Base-by-base conservation (phyloP, 164 flowering plant genomes). In the Saururus chinensis region DNA sequence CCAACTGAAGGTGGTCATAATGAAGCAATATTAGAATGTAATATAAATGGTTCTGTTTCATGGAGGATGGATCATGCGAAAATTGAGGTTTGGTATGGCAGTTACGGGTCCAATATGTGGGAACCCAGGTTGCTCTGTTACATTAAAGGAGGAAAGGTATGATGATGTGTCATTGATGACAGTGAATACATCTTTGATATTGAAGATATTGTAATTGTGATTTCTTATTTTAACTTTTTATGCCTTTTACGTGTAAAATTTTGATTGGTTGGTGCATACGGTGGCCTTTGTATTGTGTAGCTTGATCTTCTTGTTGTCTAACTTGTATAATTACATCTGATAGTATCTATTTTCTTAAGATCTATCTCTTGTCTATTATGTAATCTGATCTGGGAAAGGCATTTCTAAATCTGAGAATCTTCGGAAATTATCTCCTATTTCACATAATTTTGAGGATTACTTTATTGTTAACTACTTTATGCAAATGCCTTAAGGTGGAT, bases 71-170 rank as follows among this genome's bases (percentile, higher is more conserved):
- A 76, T 70, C 75, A 80, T 55, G 80, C 89, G 49, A 80, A 83
- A 68, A 62, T 80, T 68, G 82, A 84, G 62, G 64, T 95, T 48
- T 91, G 95, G 96, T 95, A 95, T 78, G 97, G 86, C 14, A 60
- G 83, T 63, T 95, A 59, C 72, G 99, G 99, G 68, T 95, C 99
- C 57, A 95, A 95, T 71, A 87, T 91, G 95, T 81, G 85, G 79
- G 76, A 67, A 56, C 65, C 86, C 55, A 84, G 99, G 68, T 81
- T 95, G 60, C 78, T 80, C 16, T 95, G 97, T 77, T 95, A 95
- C 67, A 82, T 95, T 59, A 68, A 78, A 80, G 99, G 97, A 60
- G 99, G 99, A 73, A 81, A 81, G 96, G 99, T 91, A 78, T 68
- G 60, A 51, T 48, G 42, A 16, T 16, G 19, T 59, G 48, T 22